phyloP scores from a whole-genome alignment of 2,329 filamentous ascomycete genomes.

The Chaetomiaceae sp. region DNA sequence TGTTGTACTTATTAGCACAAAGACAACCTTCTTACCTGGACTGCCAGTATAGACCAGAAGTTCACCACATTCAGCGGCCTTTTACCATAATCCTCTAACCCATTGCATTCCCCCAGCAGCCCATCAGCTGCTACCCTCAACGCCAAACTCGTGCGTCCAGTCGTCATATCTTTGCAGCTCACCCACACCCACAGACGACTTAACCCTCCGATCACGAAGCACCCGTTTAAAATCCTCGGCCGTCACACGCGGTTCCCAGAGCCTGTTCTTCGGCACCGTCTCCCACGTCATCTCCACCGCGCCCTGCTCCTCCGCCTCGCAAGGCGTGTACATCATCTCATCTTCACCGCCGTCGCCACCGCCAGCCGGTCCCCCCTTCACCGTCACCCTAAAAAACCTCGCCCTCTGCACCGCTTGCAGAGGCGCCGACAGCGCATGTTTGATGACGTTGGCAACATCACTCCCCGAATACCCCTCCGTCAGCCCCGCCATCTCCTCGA shows the following conservation, averaged over 20 bases:
- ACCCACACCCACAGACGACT: conserved; percentile 8
- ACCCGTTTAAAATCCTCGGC: conserved; percentile 8
- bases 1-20: no score
- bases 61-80: no score
- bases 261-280: conserved; percentile 73
- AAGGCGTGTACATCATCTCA: conserved; percentile 71
- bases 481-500: conserved; percentile 1
- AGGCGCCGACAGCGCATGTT: conserved; percentile 1
- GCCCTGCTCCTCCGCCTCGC: conserved; percentile 79
- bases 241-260: conserved; percentile 55
- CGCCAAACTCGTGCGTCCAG: conserved; percentile 13
- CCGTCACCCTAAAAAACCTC: background rate
- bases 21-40: no score
- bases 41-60: no score
- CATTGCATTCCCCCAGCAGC: no score
- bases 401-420: conserved; percentile 5
- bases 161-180: conserved; percentile 12
- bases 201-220: conserved; percentile 4
- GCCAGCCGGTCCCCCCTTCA: conserved; percentile 24
- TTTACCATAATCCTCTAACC: no score
- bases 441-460: conserved; percentile 4
- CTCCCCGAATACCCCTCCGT: conserved; percentile 10
- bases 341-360: background rate
- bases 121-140: conserved; percentile 6
- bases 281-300: conserved; percentile 93